These are phyloP conservation scores for Scenedesmus sp. DNA, from an alignment of 163 green algal species.

Conservation along the genomic window DNA sequence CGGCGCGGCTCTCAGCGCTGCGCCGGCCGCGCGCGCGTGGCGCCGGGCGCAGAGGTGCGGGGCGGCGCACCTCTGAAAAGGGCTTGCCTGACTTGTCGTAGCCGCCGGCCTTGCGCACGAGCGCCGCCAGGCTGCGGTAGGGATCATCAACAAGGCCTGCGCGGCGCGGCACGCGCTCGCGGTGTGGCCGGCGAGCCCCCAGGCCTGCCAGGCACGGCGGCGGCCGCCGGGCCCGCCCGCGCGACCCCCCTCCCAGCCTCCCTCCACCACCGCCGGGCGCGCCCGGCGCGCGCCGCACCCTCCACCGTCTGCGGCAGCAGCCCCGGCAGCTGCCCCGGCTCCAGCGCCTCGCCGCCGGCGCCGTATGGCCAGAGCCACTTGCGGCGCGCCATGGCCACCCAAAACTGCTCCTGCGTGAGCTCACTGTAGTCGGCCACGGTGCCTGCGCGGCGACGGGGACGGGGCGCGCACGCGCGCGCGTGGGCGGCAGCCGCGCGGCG, in stretches of 20 bases:
- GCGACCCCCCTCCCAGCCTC: not conserved
- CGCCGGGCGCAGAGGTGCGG: no score
- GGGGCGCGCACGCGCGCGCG: not conserved
- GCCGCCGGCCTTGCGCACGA: slow-evolving; percentile 46
- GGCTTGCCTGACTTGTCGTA: slow-evolving; percentile 48
- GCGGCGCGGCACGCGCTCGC: not conserved
- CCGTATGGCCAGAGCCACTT: slow-evolving; percentile 38
- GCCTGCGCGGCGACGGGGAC: no score
- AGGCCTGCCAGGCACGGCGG: not conserved
- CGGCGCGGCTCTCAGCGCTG: no score
- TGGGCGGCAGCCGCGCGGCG: not conserved
- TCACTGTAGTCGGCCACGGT: not conserved
- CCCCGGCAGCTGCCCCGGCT: not conserved
- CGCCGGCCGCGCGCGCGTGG: no score
- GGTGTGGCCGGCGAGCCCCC: not conserved
- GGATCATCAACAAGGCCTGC: slow-evolving; percentile 50
- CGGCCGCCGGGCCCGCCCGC: not conserved
- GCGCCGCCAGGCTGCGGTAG: slow-evolving; percentile 47
- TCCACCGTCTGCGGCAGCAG: slow-evolving; percentile 38
- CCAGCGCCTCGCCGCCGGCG: not conserved
- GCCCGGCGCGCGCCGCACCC: no score
- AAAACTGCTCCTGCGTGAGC: slow-evolving; percentile 17
- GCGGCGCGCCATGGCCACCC: slow-evolving; percentile 25
- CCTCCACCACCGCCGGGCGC: no score
- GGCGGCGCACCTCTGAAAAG: slow-evolving; percentile 51